Base-by-base conservation (phyloP, 768 basidiomycete species). In the Hygrocybe punicea region DNA sequence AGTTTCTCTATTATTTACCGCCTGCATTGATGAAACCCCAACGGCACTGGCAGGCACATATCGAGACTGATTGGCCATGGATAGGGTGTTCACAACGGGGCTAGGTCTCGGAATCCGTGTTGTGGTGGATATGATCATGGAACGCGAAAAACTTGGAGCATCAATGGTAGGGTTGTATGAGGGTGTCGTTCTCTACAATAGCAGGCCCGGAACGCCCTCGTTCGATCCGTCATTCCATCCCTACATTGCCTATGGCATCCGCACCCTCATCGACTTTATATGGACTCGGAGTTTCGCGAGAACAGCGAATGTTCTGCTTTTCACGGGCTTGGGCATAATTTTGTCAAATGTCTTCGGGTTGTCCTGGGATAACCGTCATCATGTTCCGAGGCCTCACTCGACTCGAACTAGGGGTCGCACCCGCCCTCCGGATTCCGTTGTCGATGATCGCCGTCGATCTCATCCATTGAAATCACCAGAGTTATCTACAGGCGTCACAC, bases 201-300 rank as follows among this genome's bases (percentile, higher is more conserved):
- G 72, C 34, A 46, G 55, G 21, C 54, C 57, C n/a, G 70, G 60
- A 21, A 61, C 64, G 44, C 65, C 71, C 6, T 66, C 67, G 35
- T 64, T 69, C 51, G 51, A 52, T 39, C 11, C 51, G 7, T 45
- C 53, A 14, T 42, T 75, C 24, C 75, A 78, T 64, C 74, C 77
- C 54, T 70, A 73, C 61, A 68, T 79, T 19, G 74, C 78, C 36
- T 78, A 74, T 54, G 73, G 71, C 33, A 66, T 81, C 47, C 76
- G 79, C 21, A 66, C 78, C 35, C 58, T 72, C 46, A 63, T 79
- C 35, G 79, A 82, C 62, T 62, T 78, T 23, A 61, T 78, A 17
- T 65, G 78, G 59, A 72, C 76, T 35, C 67, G 68, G 48, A 71
- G 71, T 60, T 33, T 63, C 23, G 59, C 61, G 21, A 72, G 74